Base-by-base conservation (phyloP, 1,139 yeast species). In the Hanseniaspora sp. region DNA sequence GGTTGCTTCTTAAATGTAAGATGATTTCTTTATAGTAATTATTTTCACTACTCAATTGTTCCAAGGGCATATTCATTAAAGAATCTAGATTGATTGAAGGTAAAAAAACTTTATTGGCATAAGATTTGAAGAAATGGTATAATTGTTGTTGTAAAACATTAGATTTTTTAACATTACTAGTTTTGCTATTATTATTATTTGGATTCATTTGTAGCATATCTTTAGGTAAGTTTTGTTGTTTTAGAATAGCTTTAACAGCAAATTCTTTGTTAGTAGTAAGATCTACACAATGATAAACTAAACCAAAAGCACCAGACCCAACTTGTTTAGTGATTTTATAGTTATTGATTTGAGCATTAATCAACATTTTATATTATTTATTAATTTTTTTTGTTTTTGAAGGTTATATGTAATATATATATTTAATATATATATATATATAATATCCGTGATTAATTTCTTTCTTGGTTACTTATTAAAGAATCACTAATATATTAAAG, bases 231-330 rank as follows among this genome's bases (percentile, higher is more conserved):
- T 45, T 33, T 18, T 47, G 53, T 18, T 64, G 66, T 55, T 82
- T 82, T 39, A 84, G 73, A 8, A 86, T 74, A 57, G 83, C 80
- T 67, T 88, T 88, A 58, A 90, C 80, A 2, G 96, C 96, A 62
- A 74, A 81, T 34, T 72, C 67, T 3, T 31, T 38, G 53, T 72
- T 66, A 0, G 82, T 75, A 49, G 61, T 62, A 15, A 74, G 60
- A 64, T 86, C 83, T 60, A 74, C 70, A 7, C 87, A 90, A 17
- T 79, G 73, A 69, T 84, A 87, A 13, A 88, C 95, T 34, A 85
- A 74, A 2, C 96, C 96, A 64, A 84, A 87, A 28, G 95, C 88
- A 41, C 96, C 96, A 0, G 94, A 79, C 15, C 96, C 96, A n/a
- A 86, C 75, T 58, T 81, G 79, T 55, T 70, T 70, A 53, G 74